Evolutionary conservation across 139 green algal genomes (phyloP).

Genomic region (Haematococcus sp.): DNA sequence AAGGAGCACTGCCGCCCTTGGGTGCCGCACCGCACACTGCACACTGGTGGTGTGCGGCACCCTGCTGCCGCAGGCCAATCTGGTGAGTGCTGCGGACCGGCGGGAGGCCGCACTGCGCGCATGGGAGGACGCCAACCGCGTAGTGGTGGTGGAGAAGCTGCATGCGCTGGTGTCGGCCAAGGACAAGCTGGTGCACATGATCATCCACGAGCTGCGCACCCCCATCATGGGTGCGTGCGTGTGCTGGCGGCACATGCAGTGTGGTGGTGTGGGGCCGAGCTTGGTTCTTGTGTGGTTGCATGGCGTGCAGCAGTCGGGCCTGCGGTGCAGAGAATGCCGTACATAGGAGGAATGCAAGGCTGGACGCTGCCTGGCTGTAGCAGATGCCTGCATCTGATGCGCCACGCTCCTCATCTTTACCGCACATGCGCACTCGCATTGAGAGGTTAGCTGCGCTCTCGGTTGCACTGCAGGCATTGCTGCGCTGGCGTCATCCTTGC

Average conservation of each 20-base stretch:
- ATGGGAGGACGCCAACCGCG: conserved; percentile 37
- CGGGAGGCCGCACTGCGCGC: conserved; percentile 15
- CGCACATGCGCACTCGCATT: no score
- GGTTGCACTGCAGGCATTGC: conserved; percentile 8
- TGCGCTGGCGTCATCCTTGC: conserved; percentile 32
- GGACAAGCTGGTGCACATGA: conserved; percentile 38
- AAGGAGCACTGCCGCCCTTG: no score
- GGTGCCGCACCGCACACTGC: neutral
- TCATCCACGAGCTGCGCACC: conserved; percentile 58
- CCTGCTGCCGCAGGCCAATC: conserved; percentile 44
- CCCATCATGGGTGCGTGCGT: conserved; percentile 52
- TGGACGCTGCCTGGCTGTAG: no score
- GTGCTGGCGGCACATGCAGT: neutral
- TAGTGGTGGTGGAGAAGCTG: conserved; percentile 39
- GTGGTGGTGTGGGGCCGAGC: no score
- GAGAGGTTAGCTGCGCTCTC: no score
- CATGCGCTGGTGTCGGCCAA: conserved; percentile 31
- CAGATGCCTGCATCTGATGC: no score
- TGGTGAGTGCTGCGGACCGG: conserved; percentile 25
- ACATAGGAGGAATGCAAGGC: no score
- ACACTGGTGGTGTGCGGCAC: conserved; percentile 22
- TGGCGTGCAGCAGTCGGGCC: no score
- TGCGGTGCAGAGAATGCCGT: no score
- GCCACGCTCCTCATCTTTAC: no score
- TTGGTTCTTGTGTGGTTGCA: no score